Conservation (phyloP, 495 filamentous ascomycete species). For the Pyrenula aspistea region DNA sequence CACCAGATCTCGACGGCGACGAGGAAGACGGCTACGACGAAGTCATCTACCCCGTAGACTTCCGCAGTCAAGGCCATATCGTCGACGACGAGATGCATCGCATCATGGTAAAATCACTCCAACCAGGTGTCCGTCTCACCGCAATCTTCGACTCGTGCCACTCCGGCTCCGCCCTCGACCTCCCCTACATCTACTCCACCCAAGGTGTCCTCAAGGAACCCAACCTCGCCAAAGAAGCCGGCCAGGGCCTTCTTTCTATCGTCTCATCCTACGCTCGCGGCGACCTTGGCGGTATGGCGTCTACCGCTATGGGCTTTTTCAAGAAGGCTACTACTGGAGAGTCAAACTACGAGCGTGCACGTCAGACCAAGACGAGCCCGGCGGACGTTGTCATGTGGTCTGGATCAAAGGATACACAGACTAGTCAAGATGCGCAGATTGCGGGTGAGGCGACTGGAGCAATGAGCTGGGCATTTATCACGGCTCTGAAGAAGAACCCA, state of each 20-base stretch:
- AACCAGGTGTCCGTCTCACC: conserved; percentile 78
- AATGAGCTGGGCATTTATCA: conserved; percentile 97
- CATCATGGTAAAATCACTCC: conserved; percentile 82
- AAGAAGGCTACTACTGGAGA: conserved; percentile 87
- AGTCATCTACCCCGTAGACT: conserved; percentile 96
- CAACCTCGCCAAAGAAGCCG: conserved; percentile 94
- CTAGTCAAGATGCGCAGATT: conserved; percentile 54
- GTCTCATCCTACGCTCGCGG: conserved; percentile 84
- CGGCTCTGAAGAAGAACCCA: conserved; percentile 87
- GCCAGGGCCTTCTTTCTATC: conserved; percentile 80
- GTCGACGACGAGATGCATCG: conserved; percentile 98
- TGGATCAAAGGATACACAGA: conserved; percentile 92
- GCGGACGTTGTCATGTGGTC: conserved; percentile 98
- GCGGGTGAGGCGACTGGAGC: conserved; percentile 85
- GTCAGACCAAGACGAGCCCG: conserved; percentile 84
- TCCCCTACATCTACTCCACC: conserved; percentile 96
- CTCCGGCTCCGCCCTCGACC: conserved; percentile 87
- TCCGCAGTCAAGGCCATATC: conserved; percentile 80
- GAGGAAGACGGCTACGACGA: conserved; percentile 95
- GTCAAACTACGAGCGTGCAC: conserved; percentile 63
- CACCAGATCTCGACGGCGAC: conserved; percentile 88
- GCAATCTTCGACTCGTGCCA: conserved; percentile 99
- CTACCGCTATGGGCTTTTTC: conserved; percentile 72
- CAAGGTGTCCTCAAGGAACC: conserved; percentile 94
- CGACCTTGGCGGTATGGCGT: conserved; percentile 74